Evolutionary conservation across 352 stramenopile species (phyloP).

Genomic region (Aphanomyces invadans): DNA sequence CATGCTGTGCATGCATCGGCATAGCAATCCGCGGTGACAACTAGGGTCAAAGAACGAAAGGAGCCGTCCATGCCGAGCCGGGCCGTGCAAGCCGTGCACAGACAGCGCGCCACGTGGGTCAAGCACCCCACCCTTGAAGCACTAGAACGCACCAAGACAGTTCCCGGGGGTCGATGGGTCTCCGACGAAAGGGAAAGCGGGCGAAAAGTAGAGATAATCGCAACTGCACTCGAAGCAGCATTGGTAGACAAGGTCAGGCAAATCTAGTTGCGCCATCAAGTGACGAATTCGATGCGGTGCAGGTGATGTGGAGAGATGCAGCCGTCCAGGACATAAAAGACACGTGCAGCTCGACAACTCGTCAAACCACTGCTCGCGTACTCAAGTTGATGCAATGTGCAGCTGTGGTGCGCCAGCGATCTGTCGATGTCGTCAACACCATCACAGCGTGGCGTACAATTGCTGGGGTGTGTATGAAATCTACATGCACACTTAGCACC

Average conservation of each 20-base stretch:
- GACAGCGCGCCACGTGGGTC: not conserved
- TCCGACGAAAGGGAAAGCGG: no score
- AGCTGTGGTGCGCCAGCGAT: not conserved
- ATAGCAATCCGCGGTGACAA: not conserved
- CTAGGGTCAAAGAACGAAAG: not conserved
- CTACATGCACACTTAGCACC: not conserved
- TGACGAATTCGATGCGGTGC: no score
- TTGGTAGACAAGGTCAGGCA: not conserved
- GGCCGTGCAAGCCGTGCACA: not conserved
- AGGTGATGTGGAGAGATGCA: not conserved
- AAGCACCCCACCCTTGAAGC: not conserved
- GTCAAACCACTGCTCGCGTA: not conserved
- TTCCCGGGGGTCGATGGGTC: no score
- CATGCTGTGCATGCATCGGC: no score
- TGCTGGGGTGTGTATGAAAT: not conserved
- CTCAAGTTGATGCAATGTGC: constrained; percentile 1
- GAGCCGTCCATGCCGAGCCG: not conserved
- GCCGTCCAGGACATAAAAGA: not conserved
- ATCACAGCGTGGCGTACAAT: not conserved
- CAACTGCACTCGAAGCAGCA: not conserved
- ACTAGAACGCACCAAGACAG: not conserved
- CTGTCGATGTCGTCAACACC: not conserved
- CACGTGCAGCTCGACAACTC: not conserved
- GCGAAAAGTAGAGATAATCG: no score
- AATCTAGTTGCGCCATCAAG: not conserved